Base-by-base conservation (phyloP, 352 stramenopile genomes). In the Phytophthora nicotianae region DNA sequence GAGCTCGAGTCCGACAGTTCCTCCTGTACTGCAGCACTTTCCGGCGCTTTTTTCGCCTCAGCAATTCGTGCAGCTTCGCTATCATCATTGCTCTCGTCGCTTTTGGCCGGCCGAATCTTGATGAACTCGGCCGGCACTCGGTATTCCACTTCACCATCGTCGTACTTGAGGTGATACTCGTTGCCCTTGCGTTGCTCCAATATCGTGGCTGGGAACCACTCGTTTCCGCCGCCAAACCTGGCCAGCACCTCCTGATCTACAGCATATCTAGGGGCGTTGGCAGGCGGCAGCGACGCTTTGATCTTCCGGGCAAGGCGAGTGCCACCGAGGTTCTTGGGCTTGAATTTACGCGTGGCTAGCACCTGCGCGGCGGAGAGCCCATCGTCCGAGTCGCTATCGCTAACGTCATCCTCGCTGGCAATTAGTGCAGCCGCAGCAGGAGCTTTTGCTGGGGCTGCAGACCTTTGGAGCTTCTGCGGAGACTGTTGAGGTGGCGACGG, bases 101-200 rank as follows among this genome's bases (percentile, higher is more conserved):
- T 61, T n/a, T 37, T 51, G 9, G 29, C 38, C 52, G 45, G 21
- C 27, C 50, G 55, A 29, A 41, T 32, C 33, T 77, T 70, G 54
- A 95, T 90, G 35, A 77, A 65, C 26, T 70, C 66, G 48, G 77
- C 60, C 11, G 82, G 71, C n/a, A 95, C 86, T 38, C 79, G 78
- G 49, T 84, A 84, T 42, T 95, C 86, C 11, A 90, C 56, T 41
- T 77, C 83, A 32, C 82, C 86, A 35, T 95, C 86, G 68, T 95
- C 86, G 46, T 93, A 95, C 26, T 79, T 75, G 20, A 95, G 49
- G 43, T 89, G 73, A 65, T 92, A 95, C 55, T 86, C 66, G 52
- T 85, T 83, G 14, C 79, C 82, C 27, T 83, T 86, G n/a, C 74
- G 80, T 59, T 88, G 83, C 79, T 93, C 85, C 4, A 79, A 41